Base-by-base conservation (phyloP, 176 grass and related monocot species). In the Dendrocalamus sinicus region DNA sequence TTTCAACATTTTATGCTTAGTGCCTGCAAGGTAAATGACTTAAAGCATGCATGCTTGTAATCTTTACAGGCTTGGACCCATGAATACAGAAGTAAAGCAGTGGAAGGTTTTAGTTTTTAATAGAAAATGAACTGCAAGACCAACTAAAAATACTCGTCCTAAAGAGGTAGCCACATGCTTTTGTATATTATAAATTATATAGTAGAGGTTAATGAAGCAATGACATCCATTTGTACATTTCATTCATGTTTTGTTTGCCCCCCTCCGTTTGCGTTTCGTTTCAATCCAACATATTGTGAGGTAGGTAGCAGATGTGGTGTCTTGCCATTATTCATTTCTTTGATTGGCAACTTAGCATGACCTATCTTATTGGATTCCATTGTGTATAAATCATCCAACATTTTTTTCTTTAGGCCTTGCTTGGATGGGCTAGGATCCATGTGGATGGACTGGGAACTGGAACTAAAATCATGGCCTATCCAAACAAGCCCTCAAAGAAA, bases 41-140 rank as follows among this genome's bases (percentile, higher is more conserved):
- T 73, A 23, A 66, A 75, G 48, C 32, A 23, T 44, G 16, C 16
- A 48, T 78, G 22, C 24, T 78, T 2, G 65, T 61, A 85, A 85
- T 76, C 30, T 85, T 80, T 80, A 43, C 81, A 98, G 93, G 96
- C 78, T 94, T 79, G 96, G 96, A 81, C 90, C 93, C 41, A 98
- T 98, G 93, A 70, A 89, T 59, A 95, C 88, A 62, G 93, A 95
- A 89, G 84, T 98, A 70, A 98, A 98, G 66, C 78, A 90, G 75
- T 86, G 93, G 14, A 95, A 91, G 67, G 60, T 78, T 53, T 19
- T 14, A 0, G 64, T 59, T 48, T 62, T 48, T 81, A 72, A 62
- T 62, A 98, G 91, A 78, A 93, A 87, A 77, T 64, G 46, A 15
- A 93, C 83, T 67, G 88, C 86, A 16, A 86, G 70, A 40, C 91